Conservation (phyloP, 1,284 basidiomycete species). For the Cutaneotrichosporon curvatum region DNA sequence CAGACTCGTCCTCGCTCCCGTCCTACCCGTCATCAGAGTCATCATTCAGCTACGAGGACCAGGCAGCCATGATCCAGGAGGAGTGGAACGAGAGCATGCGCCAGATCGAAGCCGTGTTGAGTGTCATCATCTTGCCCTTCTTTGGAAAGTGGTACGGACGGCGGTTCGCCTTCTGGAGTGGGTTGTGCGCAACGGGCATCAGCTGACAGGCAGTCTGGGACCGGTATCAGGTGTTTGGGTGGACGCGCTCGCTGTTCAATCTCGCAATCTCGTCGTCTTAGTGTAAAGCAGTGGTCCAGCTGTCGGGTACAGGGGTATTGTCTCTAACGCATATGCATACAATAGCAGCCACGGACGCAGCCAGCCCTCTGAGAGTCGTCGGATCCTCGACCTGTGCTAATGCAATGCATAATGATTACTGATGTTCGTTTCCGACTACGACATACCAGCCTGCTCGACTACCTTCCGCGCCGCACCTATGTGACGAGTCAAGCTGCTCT, state of each 20-base stretch:
- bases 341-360: no score
- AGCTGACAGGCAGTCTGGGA: no score
- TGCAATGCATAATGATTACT: no score
- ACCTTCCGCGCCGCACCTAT: conserved; percentile 21
- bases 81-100: conserved; percentile 87
- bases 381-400: no score
- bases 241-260: conserved; percentile 60
- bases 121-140: conserved; percentile 73
- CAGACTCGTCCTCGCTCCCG: conserved; percentile 19
- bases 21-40: conserved; percentile 51
- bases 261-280: conserved; percentile 3
- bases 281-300: no score
- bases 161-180: conserved; percentile 76
- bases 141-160: conserved; percentile 82
- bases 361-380: no score
- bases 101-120: conserved; percentile 72
- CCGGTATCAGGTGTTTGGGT: conserved; percentile 61
- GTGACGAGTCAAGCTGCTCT: conserved; percentile 46
- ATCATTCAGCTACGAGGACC: conserved; percentile 51
- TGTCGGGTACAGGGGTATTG: no score
- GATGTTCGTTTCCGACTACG: no score
- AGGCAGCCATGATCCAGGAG: conserved; percentile 63
- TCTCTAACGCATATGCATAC: no score
- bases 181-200: no score
- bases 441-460: background rate